Conservation (phyloP, 352 stramenopile species). For the Pythium pectinolyticum region DNA sequence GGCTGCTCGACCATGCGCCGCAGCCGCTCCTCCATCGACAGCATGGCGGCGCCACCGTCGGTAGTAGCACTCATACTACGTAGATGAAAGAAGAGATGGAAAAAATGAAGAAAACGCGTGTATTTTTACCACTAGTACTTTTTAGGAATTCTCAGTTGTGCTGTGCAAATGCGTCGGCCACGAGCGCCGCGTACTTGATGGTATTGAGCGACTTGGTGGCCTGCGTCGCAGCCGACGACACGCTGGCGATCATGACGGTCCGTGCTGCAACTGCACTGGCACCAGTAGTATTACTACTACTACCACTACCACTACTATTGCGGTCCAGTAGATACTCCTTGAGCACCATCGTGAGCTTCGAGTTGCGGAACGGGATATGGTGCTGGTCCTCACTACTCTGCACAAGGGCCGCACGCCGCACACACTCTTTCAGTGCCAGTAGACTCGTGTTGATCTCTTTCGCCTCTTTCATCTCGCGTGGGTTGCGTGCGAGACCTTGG, state of each 20-base stretch:
- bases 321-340: constrained; percentile 42
- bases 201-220: too few relatives aligned
- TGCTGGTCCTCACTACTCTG: constrained; percentile 26
- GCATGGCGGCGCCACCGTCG: not conserved
- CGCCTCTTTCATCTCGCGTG: constrained; percentile 28
- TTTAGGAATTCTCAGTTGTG: too few relatives aligned
- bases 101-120: too few relatives aligned
- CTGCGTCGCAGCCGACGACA: too few relatives aligned
- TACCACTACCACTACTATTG: too few relatives aligned
- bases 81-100: too few relatives aligned
- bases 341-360: constrained; percentile 52
- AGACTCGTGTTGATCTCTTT: constrained; percentile 50
- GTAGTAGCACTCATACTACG: not conserved
- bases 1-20: constrained; percentile 43
- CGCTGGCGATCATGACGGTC: too few relatives aligned
- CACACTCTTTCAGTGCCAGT: constrained; percentile 53
- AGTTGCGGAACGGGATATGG: constrained; percentile 42
- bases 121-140: constrained; percentile 12
- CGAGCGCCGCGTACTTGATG: too few relatives aligned
- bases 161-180: too few relatives aligned
- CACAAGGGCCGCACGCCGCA: too few relatives aligned
- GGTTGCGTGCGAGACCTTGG: constrained; percentile 33
- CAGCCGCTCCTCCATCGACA: constrained; percentile 45
- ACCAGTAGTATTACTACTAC: too few relatives aligned
- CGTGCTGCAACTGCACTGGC: too few relatives aligned